Evolutionary conservation across 2,329 filamentous ascomycete species (phyloP), one percentile per base, ranked within the genome.

Genomic region (Trichoderma guizhouense): DNA sequence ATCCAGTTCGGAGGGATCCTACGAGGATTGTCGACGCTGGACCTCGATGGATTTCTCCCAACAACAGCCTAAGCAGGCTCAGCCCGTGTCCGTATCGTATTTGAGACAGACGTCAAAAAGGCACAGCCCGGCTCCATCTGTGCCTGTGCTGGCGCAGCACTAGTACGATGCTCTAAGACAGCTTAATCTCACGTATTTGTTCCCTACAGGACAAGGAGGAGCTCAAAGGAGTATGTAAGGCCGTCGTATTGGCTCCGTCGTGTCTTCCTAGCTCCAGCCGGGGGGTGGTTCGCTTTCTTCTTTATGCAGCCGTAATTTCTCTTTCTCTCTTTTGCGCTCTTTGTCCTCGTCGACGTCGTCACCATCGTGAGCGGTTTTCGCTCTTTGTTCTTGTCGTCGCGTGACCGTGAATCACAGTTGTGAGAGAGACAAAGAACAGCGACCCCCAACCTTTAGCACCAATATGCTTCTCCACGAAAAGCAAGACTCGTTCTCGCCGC

Each of bases 181-280:
- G 64, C 64, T 58, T 58, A 67, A 67, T 67, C 64, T 67, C 64
- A 67, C 53, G n/a, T 58, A 21, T 18, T 43, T n/a, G 34, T 36
- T 28, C 64, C 64, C 64, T 67, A 67, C 51, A 7, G 21, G 32
- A 34, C 62, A 32, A 63, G 61, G 28, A 51, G 21, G 9, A n/a
- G 36, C 39, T 63, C 26, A 30, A 58, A 67, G 51, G 6, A 34
- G 32, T 58, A 55, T 67, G 24, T 43, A 43, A 63, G 43, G 58
- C 47, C 21, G 30, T 30, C 21, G 30, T 30, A 39, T 21, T 57
- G 32, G 64, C 51, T 57, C 64, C 64, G 51, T 28, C 9, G n/a
- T 57, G 14, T 34, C 14, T 18, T n/a, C 34, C 28, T 60, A 60
- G 57, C 30, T 60, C 5, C 57, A 9, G 57, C 30, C 57, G 57